Evolutionary conservation across 2,329 filamentous ascomycete genomes (phyloP).

Genomic region (Cercospora zeae-maydis): DNA sequence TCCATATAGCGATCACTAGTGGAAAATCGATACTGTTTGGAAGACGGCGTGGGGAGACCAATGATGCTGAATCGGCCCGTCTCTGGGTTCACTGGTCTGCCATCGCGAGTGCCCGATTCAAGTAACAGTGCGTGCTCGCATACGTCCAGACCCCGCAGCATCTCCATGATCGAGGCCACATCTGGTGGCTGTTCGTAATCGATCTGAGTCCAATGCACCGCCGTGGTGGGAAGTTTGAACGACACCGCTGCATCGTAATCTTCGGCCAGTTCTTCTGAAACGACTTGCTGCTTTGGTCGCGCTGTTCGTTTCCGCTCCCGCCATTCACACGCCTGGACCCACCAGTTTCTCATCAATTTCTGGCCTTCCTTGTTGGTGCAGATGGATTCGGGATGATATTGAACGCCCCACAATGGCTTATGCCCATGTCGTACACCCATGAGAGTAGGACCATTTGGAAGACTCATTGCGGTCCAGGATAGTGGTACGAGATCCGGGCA

Average conservation of each 20-base stretch:
- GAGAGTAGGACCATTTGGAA: slow-evolving; percentile 56
- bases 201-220: background rate
- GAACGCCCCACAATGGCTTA: slow-evolving; percentile 79
- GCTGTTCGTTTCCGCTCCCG: slow-evolving; percentile 2
- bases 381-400: slow-evolving; percentile 87
- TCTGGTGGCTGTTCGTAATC: slow-evolving; percentile 19
- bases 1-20: slow-evolving; percentile 19
- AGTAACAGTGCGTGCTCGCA: slow-evolving; percentile 42
- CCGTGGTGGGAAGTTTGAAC: background rate
- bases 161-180: slow-evolving; percentile 38
- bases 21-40: slow-evolving; percentile 27
- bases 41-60: slow-evolving; percentile 54
- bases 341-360: slow-evolving; percentile 71
- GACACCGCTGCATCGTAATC: background rate
- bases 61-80: slow-evolving; percentile 71
- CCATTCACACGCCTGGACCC: slow-evolving; percentile 52
- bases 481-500: slow-evolving; percentile 43
- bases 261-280: background rate
- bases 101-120: slow-evolving; percentile 47
- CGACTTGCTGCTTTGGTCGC: background rate
- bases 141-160: slow-evolving; percentile 32
- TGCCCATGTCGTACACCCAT: slow-evolving; percentile 69
- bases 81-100: slow-evolving; percentile 42
- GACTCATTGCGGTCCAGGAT: slow-evolving; percentile 48
- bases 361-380: slow-evolving; percentile 70